A percentile compares a stretch with the other conserved stretches of the same genome.
Conservation (phyloP, 306 rosid genomes). For the Citrullus mucosospermus region DNA sequence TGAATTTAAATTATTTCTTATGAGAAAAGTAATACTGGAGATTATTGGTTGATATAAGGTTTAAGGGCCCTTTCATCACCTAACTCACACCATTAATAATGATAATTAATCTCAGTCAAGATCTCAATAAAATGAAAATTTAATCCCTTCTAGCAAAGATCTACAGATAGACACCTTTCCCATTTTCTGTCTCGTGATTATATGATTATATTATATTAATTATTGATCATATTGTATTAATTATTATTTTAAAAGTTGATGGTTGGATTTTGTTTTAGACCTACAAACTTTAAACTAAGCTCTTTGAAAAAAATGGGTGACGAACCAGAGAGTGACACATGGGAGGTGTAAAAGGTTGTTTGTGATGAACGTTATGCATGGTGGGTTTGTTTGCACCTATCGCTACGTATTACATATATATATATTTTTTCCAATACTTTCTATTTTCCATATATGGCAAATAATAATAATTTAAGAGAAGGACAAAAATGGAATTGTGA, state of each 20-base stretch:
- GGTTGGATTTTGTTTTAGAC: too few relatives aligned
- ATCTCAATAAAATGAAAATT: background rate
- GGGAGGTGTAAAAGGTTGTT: background rate
- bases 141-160: background rate
- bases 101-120: background rate
- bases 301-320: too few relatives aligned
- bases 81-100: background rate
- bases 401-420: background rate
- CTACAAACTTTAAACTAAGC: too few relatives aligned
- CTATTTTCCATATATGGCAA: background rate
- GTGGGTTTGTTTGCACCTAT: slow-evolving; percentile 4
- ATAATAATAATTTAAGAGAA: background rate
- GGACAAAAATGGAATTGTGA: slow-evolving; percentile 8
- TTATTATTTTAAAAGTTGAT: too few relatives aligned
- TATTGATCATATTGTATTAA: too few relatives aligned
- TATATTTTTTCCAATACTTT: background rate
- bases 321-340: background rate
- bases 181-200: background rate
- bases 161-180: background rate
- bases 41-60: background rate
- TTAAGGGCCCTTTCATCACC: background rate
- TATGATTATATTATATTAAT: too few relatives aligned
- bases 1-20: background rate
- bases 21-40: background rate
- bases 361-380: slow-evolving; percentile 1